phyloP scores from a whole-genome alignment of 73 alveolate genomes.

The Paramecium sonneborni region DNA sequence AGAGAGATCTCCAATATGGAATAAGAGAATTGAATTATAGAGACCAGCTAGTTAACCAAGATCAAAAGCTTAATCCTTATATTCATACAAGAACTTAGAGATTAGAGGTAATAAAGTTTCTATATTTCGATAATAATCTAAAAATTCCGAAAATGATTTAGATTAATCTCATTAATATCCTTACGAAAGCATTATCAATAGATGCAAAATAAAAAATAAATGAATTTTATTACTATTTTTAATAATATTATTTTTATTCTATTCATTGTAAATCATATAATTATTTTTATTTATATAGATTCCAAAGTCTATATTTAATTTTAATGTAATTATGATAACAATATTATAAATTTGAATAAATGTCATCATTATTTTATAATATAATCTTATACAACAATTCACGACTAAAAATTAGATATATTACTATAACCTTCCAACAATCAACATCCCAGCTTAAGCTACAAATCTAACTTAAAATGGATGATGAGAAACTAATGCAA shows the following conservation, averaged over 20 bases:
- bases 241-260: neutral
- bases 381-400: neutral
- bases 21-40: neutral
- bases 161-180: neutral
- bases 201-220: neutral
- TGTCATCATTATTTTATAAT: neutral
- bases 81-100: neutral
- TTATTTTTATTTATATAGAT: neutral
- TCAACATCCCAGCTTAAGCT: constrained; percentile 71
- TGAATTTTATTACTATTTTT: neutral
- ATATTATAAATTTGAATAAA: neutral
- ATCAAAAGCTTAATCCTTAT: neutral
- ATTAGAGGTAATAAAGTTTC: neutral
- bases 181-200: neutral
- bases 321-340: neutral
- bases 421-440: neutral
- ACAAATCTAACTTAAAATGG: constrained; percentile 76
- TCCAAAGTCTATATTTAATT: neutral
- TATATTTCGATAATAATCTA: neutral
- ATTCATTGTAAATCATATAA: neutral
- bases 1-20: neutral
- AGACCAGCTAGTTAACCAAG: neutral
- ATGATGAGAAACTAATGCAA: constrained; percentile 80
- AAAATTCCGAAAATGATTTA: neutral
- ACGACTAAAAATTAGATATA: neutral